Percentiles rank a stretch among this genome's conserved stretches.
These are phyloP conservation scores for Beauveria scarabaeidicola DNA, from an alignment of 2,329 filamentous ascomycete species.

Conservation along the genomic window DNA sequence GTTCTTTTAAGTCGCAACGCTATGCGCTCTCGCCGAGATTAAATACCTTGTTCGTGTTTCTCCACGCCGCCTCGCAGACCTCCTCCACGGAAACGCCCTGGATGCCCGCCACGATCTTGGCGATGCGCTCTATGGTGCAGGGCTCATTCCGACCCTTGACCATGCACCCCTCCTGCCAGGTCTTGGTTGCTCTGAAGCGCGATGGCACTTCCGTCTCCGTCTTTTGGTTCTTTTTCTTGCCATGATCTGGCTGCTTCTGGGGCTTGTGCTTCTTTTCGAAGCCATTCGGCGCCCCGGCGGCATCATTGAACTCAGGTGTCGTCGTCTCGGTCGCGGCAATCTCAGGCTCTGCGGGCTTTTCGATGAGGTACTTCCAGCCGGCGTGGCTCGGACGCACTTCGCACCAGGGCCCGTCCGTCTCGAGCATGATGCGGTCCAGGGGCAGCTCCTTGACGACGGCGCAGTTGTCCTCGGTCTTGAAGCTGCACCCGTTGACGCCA, in stretches of 20 bases:
- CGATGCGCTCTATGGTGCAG: constrained; percentile 76
- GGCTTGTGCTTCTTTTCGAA: constrained; percentile 23
- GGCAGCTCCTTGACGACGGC: constrained; percentile 73
- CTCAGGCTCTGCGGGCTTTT: constrained; percentile 18
- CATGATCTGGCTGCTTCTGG: constrained; percentile 18
- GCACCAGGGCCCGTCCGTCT: constrained; percentile 97
- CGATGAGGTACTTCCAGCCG: constrained; percentile 60
- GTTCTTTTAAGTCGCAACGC: constrained; percentile 2
- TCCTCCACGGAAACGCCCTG: constrained; percentile 74
- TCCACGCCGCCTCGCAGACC: constrained; percentile 79
- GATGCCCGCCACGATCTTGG: constrained; percentile 78
- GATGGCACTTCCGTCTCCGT: constrained; percentile 57
- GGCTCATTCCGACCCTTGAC: constrained; percentile 94
- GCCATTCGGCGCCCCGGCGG: constrained; percentile 10
- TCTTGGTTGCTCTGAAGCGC: constrained; percentile 80
- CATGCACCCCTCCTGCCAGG: constrained; percentile 81
- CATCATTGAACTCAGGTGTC: constrained; percentile 10
- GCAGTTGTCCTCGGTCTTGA: constrained; percentile 90
- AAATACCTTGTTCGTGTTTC: constrained; percentile 74
- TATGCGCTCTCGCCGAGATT: constrained; percentile 47
- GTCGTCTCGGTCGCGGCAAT: neutral
- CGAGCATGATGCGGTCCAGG: constrained; percentile 76
- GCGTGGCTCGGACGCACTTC: constrained; percentile 88
- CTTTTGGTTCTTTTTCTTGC: constrained; percentile 42
- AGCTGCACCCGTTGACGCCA: constrained; percentile 91